phyloP scores from a whole-genome alignment of 371 early-diverging fungal genomes.

The Mortierella sp. region DNA sequence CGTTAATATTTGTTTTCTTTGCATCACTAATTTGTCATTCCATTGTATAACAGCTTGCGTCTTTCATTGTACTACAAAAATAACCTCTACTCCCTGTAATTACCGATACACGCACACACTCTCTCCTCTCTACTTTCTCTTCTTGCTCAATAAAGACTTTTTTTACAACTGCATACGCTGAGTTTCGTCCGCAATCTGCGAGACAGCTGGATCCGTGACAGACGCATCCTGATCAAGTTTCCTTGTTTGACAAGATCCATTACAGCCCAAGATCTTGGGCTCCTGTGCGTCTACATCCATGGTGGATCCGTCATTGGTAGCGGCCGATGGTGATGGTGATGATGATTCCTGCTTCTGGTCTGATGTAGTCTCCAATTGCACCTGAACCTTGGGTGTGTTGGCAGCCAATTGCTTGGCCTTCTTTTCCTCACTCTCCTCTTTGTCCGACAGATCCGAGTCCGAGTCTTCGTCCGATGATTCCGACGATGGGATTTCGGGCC shows the following conservation, averaged over 20 bases:
- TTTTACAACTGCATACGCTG: conserved; percentile 15
- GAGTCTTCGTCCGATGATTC: conserved; percentile 28
- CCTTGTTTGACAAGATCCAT: conserved; percentile 32
- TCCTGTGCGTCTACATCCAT: not conserved
- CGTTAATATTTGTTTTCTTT: not conserved
- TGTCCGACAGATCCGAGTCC: not conserved
- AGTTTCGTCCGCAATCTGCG: conserved; percentile 12
- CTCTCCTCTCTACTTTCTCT: too few relatives aligned
- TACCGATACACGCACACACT: too few relatives aligned
- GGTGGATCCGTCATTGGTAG: not conserved
- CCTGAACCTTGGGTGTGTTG: conserved; percentile 37
- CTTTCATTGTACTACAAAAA: conserved; percentile 1
- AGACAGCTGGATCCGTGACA: conserved; percentile 8
- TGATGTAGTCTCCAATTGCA: too few relatives aligned
- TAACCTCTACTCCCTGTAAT: too few relatives aligned
- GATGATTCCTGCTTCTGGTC: conserved; percentile 5
- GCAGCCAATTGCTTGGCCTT: conserved; percentile 27
- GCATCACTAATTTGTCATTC: too few relatives aligned
- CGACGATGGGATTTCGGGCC: conserved; percentile 47
- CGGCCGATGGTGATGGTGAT: too few relatives aligned
- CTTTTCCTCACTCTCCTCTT: conserved; percentile 2
- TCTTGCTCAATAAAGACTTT: too few relatives aligned
- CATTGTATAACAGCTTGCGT: not conserved
- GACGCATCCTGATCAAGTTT: not conserved
- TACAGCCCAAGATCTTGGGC: conserved; percentile 14